Percentiles rank a stretch among this genome's conserved stretches.
Evolutionary conservation across 23 red algal species (phyloP).

Genomic region (Cyanidiococcus yangmingshanensis): DNA sequence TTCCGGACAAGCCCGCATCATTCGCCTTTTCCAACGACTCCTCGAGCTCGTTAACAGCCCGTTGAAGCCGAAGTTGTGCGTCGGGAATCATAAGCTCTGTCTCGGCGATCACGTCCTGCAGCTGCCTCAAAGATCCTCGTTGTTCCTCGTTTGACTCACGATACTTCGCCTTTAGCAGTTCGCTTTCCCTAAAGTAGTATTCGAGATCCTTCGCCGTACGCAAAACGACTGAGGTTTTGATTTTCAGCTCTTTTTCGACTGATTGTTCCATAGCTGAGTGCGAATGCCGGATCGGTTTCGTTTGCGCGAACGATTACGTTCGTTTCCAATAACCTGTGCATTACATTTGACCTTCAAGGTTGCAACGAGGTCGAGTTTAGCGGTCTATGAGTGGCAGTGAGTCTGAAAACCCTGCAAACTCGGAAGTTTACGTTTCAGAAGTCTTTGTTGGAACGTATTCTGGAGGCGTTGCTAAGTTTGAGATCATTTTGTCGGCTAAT

Average conservation of each 20-base stretch:
- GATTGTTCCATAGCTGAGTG: neutral
- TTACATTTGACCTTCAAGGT: too few species aligned
- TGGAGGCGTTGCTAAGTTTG: neutral
- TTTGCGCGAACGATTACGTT: too few species aligned
- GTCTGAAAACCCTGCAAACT: too few species aligned
- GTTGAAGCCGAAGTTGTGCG: neutral
- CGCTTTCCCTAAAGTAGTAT: neutral
- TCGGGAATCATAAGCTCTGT: constrained; percentile 9
- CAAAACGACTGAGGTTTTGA: neutral
- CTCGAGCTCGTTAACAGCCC: neutral
- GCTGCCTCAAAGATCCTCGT: neutral
- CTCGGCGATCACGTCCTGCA: neutral
- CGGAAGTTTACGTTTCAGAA: too few species aligned
- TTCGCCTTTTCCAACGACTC: neutral
- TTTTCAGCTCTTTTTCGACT: neutral
- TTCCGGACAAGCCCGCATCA: neutral
- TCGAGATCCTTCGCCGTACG: constrained; percentile 13
- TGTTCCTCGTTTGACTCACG: neutral
- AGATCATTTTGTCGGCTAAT: too few species aligned
- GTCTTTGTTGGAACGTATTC: constrained; percentile 17
- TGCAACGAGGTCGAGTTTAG: too few species aligned
- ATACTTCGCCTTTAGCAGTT: neutral
- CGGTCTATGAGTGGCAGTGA: too few species aligned
- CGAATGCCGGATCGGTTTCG: too few species aligned
- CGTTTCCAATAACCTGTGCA: too few species aligned